Base-by-base conservation (phyloP, 2,329 filamentous ascomycete species). In the Dactylellina cionopaga region DNA sequence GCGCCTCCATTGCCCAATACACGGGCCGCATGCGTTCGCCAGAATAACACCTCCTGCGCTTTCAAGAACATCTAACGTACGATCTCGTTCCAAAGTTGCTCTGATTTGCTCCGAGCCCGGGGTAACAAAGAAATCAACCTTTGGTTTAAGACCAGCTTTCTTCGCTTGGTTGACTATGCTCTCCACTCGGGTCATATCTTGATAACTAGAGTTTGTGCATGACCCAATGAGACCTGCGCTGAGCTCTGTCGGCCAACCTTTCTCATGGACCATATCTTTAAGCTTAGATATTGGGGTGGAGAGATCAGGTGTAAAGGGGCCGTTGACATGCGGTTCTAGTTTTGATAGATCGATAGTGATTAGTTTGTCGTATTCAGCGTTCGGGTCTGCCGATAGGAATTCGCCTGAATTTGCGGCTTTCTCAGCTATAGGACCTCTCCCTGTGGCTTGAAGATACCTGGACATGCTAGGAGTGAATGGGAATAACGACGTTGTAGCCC, bases 161-260 rank as follows among this genome's bases (percentile, higher is more conserved):
- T 89, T 86, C 7, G 95, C 95, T 81, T 97, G 93, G 81, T 94
- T 93, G 68, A 98, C 92, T 64, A 99, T 87, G 79, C 92, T 88
- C 82, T 97, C 94, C 11, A 93, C 92, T 74, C 94, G 90, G 33
- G 93, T 96, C 95, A 99, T 99, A 80, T 99, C 95, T 82, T 97
- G 90, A 81, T 98, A 99, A 1, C 95, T 98, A 80, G 92, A 96
- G 85, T 99, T 99, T 54, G 95, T 99, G 85, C 95, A 99, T 83
- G 92, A 96, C 72, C 95, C 95, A 79, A 99, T 99, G 60, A 99
- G 86, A 55, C 93, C 93, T 24, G 95, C 94, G 10, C 92, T 95
- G 74, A 99, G 90, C 74, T 89, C 92, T 79, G 91, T 87, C 1
- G 95, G 95, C 95, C 95, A 99, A 54, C 90, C 84, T 81, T 97